phyloP scores from a whole-genome alignment of 1,284 basidiomycete species.

The Gastroboletus turbinatus region DNA sequence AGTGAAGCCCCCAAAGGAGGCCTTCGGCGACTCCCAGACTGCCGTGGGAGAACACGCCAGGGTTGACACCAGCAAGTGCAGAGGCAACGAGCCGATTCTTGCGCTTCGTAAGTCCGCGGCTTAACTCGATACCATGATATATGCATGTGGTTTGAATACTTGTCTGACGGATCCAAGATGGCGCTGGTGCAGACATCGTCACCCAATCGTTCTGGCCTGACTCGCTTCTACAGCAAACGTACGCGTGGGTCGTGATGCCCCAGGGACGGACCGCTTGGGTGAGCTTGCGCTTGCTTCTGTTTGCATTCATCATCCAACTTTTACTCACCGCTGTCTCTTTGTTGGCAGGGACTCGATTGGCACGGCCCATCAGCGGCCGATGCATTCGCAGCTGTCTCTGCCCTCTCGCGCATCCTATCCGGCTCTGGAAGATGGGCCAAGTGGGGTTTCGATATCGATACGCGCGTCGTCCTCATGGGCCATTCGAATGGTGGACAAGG shows the following conservation, averaged over 20 bases:
- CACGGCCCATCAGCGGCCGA: constrained; percentile 73
- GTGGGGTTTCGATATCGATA: constrained; percentile 41
- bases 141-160: neutral
- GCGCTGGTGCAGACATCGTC: constrained; percentile 75
- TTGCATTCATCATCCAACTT: neutral
- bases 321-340: neutral
- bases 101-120: constrained; percentile 59
- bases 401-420: constrained; percentile 49
- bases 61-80: neutral
- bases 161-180: constrained; percentile 47
- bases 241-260: constrained; percentile 72
- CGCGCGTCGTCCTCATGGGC: constrained; percentile 66
- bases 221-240: constrained; percentile 54
- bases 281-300: constrained; percentile 9
- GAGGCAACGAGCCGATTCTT: constrained; percentile 54
- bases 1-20: constrained; percentile 50
- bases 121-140: neutral
- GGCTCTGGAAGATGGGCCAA: constrained; percentile 38
- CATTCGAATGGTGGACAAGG: constrained; percentile 96
- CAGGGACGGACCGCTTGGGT: constrained; percentile 77
- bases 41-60: neutral
- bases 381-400: constrained; percentile 55
- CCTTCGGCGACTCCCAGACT: constrained; percentile 10
- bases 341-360: constrained; percentile 77
- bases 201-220: constrained; percentile 54